These are phyloP conservation scores for Teratosphaeria destructans DNA, from an alignment of 2,329 filamentous ascomycete species.

Conservation along the genomic window DNA sequence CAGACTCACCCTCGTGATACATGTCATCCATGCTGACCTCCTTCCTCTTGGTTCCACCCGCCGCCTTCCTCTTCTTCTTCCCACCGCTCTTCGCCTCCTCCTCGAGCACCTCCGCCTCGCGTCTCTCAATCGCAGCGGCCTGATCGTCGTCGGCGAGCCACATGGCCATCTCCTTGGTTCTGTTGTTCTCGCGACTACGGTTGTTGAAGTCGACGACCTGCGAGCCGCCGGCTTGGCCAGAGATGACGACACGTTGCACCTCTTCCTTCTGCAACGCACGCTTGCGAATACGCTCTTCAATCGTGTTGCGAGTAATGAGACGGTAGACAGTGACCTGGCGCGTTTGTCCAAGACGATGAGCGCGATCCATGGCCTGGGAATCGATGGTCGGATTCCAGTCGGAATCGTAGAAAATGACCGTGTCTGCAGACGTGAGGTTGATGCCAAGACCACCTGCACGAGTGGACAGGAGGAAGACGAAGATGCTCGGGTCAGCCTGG, in stretches of 20 bases:
- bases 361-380: constrained; percentile 97
- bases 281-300: constrained; percentile 96
- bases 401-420: constrained; percentile 98
- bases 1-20: constrained; percentile 89
- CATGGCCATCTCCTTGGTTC: constrained; percentile 96
- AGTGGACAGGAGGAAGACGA: constrained; percentile 91
- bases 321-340: constrained; percentile 94
- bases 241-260: constrained; percentile 93
- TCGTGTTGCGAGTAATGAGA: constrained; percentile 90
- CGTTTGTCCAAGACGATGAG: constrained; percentile 93
- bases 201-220: constrained; percentile 82
- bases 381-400: constrained; percentile 99
- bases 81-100: constrained; percentile 51
- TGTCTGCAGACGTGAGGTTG: constrained; percentile 91
- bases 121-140: constrained; percentile 83
- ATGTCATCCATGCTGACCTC: constrained; percentile 77
- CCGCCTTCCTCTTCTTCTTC: constrained; percentile 39
- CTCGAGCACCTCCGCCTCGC: constrained; percentile 73
- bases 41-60: constrained; percentile 44
- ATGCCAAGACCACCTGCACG: constrained; percentile 96
- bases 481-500: constrained; percentile 88
- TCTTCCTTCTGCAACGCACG: constrained; percentile 96
- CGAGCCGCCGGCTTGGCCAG: constrained; percentile 58
- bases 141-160: constrained; percentile 98
- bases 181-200: constrained; percentile 73